phyloP scores from a whole-genome alignment of 768 basidiomycete species.

The Boletus vinaceobasis region DNA sequence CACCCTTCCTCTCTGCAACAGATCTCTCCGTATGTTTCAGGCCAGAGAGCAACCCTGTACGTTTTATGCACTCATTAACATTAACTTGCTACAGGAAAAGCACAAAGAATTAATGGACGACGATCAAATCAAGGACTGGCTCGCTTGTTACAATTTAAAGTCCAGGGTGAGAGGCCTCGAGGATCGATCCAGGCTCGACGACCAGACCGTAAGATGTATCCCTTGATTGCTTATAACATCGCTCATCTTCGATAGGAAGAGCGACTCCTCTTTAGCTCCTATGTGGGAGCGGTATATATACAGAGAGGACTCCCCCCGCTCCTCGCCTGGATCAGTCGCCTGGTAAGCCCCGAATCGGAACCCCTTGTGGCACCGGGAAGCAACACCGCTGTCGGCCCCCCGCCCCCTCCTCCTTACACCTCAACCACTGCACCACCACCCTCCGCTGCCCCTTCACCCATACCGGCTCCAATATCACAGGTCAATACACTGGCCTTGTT shows the following conservation, averaged over 20 bases:
- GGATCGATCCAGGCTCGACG: slow-evolving; percentile 34
- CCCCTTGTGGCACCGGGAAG: slow-evolving; percentile 19
- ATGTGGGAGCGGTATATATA: slow-evolving; percentile 65
- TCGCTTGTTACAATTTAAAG: slow-evolving; percentile 49
- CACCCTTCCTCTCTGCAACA: slow-evolving; percentile 39
- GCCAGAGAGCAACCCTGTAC: not conserved
- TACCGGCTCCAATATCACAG: slow-evolving; percentile 19
- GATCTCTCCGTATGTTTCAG: slow-evolving; percentile 43
- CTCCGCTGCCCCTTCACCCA: slow-evolving; percentile 22
- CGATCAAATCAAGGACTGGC: slow-evolving; percentile 45
- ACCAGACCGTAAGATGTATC: slow-evolving; percentile 31
- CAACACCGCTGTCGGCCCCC: slow-evolving; percentile 9
- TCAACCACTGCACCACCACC: slow-evolving; percentile 17
- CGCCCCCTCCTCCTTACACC: slow-evolving; percentile 27
- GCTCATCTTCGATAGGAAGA: slow-evolving; percentile 44
- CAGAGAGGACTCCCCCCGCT: slow-evolving; percentile 49
- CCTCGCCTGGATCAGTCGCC: slow-evolving; percentile 55
- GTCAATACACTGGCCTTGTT: slow-evolving; percentile 45
- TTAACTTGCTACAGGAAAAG: slow-evolving; percentile 13
- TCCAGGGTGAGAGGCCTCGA: slow-evolving; percentile 49
- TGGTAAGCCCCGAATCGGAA: slow-evolving; percentile 48
- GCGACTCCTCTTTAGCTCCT: slow-evolving; percentile 52
- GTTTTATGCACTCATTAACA: slow-evolving; percentile 1
- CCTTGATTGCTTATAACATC: not conserved
- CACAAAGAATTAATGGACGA: slow-evolving; percentile 35